A percentile compares a stretch with the other conserved stretches of the same genome.
Conservation (phyloP, 306 rosid species). For the Senna siamea region DNA sequence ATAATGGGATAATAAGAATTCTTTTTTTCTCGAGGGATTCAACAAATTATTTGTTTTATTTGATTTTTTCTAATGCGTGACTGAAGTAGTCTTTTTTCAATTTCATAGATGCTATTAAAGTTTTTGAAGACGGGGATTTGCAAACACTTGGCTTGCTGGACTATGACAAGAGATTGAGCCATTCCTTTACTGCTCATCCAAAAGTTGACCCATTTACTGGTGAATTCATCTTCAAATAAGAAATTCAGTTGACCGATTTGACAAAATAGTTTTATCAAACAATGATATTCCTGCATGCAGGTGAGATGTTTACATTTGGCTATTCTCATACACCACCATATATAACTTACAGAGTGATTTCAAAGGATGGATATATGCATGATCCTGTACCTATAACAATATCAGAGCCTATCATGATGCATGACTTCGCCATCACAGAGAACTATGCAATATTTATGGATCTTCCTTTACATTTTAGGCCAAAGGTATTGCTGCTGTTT, state of each 20-base stretch:
- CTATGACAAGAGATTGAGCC: conserved; percentile 91
- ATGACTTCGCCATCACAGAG: conserved; percentile 93
- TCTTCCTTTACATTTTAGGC: conserved; percentile 83
- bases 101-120: conserved; percentile 80
- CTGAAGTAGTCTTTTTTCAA: conserved; percentile 38
- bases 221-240: conserved; percentile 41
- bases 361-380: conserved; percentile 87
- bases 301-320: conserved; percentile 97
- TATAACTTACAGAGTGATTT: conserved; percentile 88
- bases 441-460: conserved; percentile 90
- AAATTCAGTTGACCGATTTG: conserved; percentile 29
- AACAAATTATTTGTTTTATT: conserved; percentile 21
- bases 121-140: conserved; percentile 95
- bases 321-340: conserved; percentile 85
- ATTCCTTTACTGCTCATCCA: conserved; percentile 96
- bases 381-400: conserved; percentile 93
- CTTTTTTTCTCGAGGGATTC: conserved; percentile 21
- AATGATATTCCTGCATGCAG: conserved; percentile 56
- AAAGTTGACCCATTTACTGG: conserved; percentile 96
- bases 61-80: conserved; percentile 31
- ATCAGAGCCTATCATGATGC: conserved; percentile 91
- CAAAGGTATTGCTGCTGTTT: conserved; percentile 65
- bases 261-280: conserved; percentile 32
- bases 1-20: neutral
- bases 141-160: conserved; percentile 91